A percentile compares a stretch with the other conserved stretches of the same genome.
These are phyloP conservation scores for Boletus reticulatus DNA, from an alignment of 768 basidiomycete genomes.

Conservation along the genomic window DNA sequence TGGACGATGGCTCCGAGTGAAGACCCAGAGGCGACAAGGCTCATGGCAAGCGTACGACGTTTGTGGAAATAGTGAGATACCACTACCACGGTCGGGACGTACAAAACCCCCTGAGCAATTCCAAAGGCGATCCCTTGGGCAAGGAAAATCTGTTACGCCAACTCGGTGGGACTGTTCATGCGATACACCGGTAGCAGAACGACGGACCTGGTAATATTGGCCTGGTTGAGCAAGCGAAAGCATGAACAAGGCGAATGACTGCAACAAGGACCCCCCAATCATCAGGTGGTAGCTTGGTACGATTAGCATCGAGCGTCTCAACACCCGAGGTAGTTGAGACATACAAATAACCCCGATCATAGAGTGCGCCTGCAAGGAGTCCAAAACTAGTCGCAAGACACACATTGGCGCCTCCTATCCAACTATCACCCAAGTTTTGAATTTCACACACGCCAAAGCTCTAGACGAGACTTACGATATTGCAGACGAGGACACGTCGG, in stretches of 20 bases:
- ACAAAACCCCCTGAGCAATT: conserved; percentile 44
- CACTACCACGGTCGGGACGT: conserved; percentile 43
- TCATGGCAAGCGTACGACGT: conserved; percentile 43
- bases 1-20: conserved; percentile 26
- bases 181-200: neutral
- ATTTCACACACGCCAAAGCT: neutral
- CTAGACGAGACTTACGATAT: conserved; percentile 33
- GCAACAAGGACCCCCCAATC: conserved; percentile 44
- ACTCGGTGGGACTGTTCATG: neutral
- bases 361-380: conserved; percentile 42
- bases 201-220: conserved; percentile 42
- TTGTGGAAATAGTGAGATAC: conserved; percentile 44
- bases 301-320: neutral
- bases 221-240: conserved; percentile 43
- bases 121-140: conserved; percentile 48
- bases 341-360: conserved; percentile 54
- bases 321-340: neutral
- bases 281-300: conserved; percentile 40
- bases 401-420: conserved; percentile 48
- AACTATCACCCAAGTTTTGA: conserved; percentile 20
- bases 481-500: conserved; percentile 31
- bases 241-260: conserved; percentile 41
- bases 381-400: conserved; percentile 39
- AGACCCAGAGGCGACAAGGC: conserved; percentile 40
- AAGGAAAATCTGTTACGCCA: conserved; percentile 41